Evolutionary conservation across 176 grass and related monocot genomes (phyloP), one percentile per base, ranked within the genome.

Genomic region (Saccharum officinarum): DNA sequence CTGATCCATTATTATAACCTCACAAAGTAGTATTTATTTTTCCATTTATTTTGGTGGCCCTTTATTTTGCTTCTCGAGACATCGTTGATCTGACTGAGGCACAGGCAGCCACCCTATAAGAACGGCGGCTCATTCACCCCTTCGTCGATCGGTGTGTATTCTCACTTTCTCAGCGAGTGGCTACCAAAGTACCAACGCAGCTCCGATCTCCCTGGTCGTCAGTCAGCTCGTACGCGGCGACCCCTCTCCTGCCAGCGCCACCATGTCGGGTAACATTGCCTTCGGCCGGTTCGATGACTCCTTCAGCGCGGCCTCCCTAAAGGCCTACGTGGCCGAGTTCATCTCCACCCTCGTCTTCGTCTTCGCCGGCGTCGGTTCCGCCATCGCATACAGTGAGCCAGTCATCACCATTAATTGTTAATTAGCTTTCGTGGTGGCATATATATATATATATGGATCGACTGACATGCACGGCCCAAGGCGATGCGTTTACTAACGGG

Each of bases 271-370:
- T 25, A 68, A 55, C 72, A 84, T 95, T 67, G 90, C 90, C 15
- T 95, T 95, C 69, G 93, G 93, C 30, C 78, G 90, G 31, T 90
- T 95, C 55, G 93, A 90, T 67, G 93, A 92, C 67, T 91, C 93
- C 14, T 95, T 91, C 81, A 89, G 86, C 46, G 38, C 64, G 44
- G 87, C 79, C 80, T 92, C 93, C 18, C 46, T 90, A 75, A 95
- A 87, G 88, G 78, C 93, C 18, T 95, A 92, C 59, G 61, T 91
- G 22, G 90, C 93, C 16, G 90, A 95, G 90, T 95, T 95, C 69
- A 92, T 95, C 85, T 95, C 93, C 46, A 92, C 93, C 50, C 88
- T 92, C 12, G 12, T 95, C 86, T 95, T 95, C 38, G 86, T 92
- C 73, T 95, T 95, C 54, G 93, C 93, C 71, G 90, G 93, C 65